phyloP scores from a whole-genome alignment of 2,329 filamentous ascomycete species.

The Venturia oleaginea region DNA sequence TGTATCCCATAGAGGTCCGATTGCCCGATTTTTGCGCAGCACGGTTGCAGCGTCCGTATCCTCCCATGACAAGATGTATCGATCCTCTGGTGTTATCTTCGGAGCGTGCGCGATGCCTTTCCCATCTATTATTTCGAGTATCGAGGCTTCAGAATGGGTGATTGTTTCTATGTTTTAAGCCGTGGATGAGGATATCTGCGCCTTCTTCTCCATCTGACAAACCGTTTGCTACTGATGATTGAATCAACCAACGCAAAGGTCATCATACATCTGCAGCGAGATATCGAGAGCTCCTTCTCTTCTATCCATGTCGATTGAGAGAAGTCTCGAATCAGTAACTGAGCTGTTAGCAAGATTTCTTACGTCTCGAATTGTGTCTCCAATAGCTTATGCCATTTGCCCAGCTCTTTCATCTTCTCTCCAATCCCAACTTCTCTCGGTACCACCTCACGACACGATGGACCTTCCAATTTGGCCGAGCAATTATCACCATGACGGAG shows the following conservation, averaged over 20 bases:
- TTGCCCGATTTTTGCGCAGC: background rate
- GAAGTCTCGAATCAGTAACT: background rate
- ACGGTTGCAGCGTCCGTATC: background rate
- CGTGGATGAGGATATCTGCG: constrained; percentile 7
- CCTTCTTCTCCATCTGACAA: no score
- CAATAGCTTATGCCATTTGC: no score
- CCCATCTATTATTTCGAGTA: constrained; percentile 16
- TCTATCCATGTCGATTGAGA: background rate
- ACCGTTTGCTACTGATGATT: no score
- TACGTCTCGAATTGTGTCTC: background rate
- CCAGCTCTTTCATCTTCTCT: background rate
- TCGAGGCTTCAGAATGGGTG: constrained; percentile 19
- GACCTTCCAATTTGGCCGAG: background rate
- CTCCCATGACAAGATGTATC: background rate
- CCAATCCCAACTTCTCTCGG: background rate
- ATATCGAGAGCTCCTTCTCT: background rate
- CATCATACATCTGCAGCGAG: no score
- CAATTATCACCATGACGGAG: background rate
- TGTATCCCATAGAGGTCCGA: constrained; percentile 7
- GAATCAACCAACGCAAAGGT: no score
- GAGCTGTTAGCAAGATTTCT: background rate
- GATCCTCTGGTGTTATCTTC: constrained; percentile 48
- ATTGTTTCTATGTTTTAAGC: constrained; percentile 20
- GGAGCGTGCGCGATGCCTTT: constrained; percentile 46
- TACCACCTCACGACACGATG: background rate